Base-by-base conservation (phyloP, 768 basidiomycete genomes). In the Tylopilus subfusipes region DNA sequence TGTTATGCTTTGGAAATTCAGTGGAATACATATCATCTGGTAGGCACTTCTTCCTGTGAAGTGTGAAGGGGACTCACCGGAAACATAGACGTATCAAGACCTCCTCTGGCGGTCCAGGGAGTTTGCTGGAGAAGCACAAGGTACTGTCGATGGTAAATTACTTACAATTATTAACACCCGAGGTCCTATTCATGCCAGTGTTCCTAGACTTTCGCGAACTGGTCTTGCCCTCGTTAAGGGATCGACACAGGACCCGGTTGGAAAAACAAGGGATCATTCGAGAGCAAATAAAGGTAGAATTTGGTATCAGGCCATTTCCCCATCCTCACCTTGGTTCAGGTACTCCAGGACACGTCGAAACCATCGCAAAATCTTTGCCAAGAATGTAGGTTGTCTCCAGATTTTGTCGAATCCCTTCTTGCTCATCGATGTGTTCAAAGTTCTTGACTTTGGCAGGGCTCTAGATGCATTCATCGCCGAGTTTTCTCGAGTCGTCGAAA, bases 51-150 rank as follows among this genome's bases (percentile, higher is more conserved):
- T 13, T 27, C n/a, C 19, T 8, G 14, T 2, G 19, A 19, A 13
- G 4, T 3, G 3, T 2, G 22, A 11, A 18, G 2, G 31, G 14
- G 18, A 36, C 43, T 52, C 34, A 58, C 19, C 5, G 1, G 30
- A 39, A 31, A n/a, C 8, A 8, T 12, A 64, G 62, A 55, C 53
- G 1, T 63, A 63, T 47, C 42, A 52, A 36, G 3, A 18, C 7
- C 59, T 64, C 39, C 52, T 64, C 8, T 64, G 63, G 56, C 56
- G 48, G 13, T 63, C 63, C 21, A 61, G 63, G 38, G 53, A 55
- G 11, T 61, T 61, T 39, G 63, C 63, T 42, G 63, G 56, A 8
- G 50, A 63, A 38, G 59, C 63, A 9, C 63, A 61, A 34, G 43
- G 36, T 13, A 18, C 31, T 12, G 63, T 63, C 5, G 63, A 63